These are phyloP conservation scores for Ramichloridium luteum DNA, from an alignment of 2,329 filamentous ascomycete species.

Conservation along the genomic window DNA sequence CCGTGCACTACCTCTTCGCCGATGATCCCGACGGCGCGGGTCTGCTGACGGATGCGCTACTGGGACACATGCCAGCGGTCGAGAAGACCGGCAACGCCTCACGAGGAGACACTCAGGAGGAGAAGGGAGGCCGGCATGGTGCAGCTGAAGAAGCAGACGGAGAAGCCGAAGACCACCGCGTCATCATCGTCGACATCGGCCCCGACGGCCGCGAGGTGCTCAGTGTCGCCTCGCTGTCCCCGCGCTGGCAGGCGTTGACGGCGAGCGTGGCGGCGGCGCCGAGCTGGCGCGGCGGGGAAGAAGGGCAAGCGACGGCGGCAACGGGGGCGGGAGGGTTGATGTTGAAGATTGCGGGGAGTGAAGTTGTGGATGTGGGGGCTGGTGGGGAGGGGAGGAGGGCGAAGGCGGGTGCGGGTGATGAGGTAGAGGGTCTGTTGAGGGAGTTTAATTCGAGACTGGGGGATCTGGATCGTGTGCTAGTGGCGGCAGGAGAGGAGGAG, in stretches of 20 bases:
- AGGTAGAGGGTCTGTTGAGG: constrained; percentile 27
- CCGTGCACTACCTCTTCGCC: constrained; percentile 79
- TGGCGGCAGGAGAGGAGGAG: constrained; percentile 3
- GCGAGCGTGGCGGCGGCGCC: constrained; percentile 47
- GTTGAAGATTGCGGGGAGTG: constrained; percentile 27
- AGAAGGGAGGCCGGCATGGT: constrained; percentile 39
- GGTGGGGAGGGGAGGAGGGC: constrained; percentile 17
- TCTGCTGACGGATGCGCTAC: constrained; percentile 53
- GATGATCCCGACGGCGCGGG: constrained; percentile 83
- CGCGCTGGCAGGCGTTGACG: constrained; percentile 57
- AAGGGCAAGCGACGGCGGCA: constrained; percentile 10
- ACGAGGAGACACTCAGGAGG: constrained; percentile 61
- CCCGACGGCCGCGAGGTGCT: constrained; percentile 42
- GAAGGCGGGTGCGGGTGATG: constrained; percentile 22
- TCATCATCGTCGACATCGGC: constrained; percentile 44
- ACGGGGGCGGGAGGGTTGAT: not conserved
- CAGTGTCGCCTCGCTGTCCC: constrained; percentile 58
- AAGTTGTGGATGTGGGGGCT: constrained; percentile 52
- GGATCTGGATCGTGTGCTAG: constrained; percentile 25
- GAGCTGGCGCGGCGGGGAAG: constrained; percentile 47
- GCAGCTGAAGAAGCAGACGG: constrained; percentile 29
- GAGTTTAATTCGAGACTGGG: constrained; percentile 26
- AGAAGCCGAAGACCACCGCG: constrained; percentile 35
- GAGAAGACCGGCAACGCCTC: constrained; percentile 13
- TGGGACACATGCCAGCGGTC: constrained; percentile 35